A percentile compares a stretch with the other conserved stretches of the same genome.
Evolutionary conservation across 2,329 filamentous ascomycete genomes (phyloP).

Genomic region (Colletotrichum liriopes): DNA sequence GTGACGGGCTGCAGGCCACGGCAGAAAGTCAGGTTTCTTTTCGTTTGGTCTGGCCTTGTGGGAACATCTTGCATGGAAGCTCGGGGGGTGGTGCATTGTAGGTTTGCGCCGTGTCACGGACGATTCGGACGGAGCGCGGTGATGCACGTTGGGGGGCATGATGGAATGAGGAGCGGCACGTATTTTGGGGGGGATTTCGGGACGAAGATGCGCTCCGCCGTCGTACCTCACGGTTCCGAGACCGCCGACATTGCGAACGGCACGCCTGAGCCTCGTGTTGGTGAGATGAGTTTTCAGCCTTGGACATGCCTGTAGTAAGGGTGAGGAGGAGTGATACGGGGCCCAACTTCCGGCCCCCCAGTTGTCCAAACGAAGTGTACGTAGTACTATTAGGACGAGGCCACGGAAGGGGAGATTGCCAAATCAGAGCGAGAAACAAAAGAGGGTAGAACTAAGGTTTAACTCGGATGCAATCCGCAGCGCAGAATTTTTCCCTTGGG

Average conservation of each 20-base stretch:
- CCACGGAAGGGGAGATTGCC: too few species aligned
- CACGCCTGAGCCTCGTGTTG: not conserved
- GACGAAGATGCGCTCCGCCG: not conserved
- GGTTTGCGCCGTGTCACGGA: not conserved
- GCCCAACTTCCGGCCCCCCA: too few species aligned
- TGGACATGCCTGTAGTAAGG: not conserved
- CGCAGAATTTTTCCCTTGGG: not conserved
- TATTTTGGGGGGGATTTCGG: not conserved
- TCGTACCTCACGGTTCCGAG: not conserved
- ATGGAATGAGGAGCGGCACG: not conserved
- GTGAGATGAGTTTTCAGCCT: not conserved
- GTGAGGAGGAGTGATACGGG: not conserved
- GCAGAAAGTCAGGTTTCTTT: too few species aligned
- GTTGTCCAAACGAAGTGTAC: too few species aligned
- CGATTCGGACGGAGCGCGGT: not conserved
- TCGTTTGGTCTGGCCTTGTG: not conserved
- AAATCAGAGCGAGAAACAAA: not conserved
- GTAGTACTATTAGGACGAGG: too few species aligned
- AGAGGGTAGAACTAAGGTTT: not conserved
- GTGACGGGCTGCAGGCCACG: too few species aligned
- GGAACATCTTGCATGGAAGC: not conserved
- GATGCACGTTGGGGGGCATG: not conserved
- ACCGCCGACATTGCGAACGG: constrained; percentile 8
- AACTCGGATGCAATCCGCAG: not conserved
- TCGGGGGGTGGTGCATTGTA: not conserved